A percentile compares a stretch with the other conserved stretches of the same genome.
Evolutionary conservation across 345 rosid genomes (phyloP).

Genomic region (Brassica carinata): DNA sequence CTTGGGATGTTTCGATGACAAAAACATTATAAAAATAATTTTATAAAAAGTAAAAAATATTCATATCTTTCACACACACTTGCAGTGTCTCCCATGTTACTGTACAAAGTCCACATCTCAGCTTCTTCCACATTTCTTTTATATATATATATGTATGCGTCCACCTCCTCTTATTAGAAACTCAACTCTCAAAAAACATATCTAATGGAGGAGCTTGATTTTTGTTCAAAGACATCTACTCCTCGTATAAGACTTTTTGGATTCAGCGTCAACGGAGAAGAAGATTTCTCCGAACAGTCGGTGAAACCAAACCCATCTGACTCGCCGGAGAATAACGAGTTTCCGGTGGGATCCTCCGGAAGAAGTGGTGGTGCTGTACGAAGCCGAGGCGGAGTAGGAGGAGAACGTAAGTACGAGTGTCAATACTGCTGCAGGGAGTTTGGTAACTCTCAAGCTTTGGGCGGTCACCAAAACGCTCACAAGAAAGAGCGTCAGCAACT

Average conservation of each 20-base stretch:
- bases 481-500: slow-evolving; percentile 82
- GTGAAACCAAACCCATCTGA: slow-evolving; percentile 19
- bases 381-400: slow-evolving; percentile 36
- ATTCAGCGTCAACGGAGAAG: slow-evolving; percentile 72
- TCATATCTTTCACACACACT: slow-evolving; percentile 36
- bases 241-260: slow-evolving; percentile 87
- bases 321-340: slow-evolving; percentile 27
- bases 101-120: slow-evolving; percentile 42
- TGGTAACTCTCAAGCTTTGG: slow-evolving; percentile 80
- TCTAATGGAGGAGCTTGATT: slow-evolving; percentile 60
- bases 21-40: slow-evolving; percentile 28
- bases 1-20: slow-evolving; percentile 60
- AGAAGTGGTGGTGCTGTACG: slow-evolving; percentile 24
- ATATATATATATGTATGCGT: slow-evolving; percentile 41
- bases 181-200: background rate
- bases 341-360: slow-evolving; percentile 36
- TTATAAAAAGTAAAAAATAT: background rate
- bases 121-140: slow-evolving; percentile 7
- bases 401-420: slow-evolving; percentile 80
- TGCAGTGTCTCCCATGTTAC: slow-evolving; percentile 45
- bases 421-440: slow-evolving; percentile 78
- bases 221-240: slow-evolving; percentile 42
- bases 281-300: slow-evolving; percentile 39
- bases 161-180: slow-evolving; percentile 36
- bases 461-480: slow-evolving; percentile 89